These are phyloP conservation scores for Annulohypoxylon maeteangense DNA, from an alignment of 495 filamentous ascomycete genomes.

Conservation along the genomic window DNA sequence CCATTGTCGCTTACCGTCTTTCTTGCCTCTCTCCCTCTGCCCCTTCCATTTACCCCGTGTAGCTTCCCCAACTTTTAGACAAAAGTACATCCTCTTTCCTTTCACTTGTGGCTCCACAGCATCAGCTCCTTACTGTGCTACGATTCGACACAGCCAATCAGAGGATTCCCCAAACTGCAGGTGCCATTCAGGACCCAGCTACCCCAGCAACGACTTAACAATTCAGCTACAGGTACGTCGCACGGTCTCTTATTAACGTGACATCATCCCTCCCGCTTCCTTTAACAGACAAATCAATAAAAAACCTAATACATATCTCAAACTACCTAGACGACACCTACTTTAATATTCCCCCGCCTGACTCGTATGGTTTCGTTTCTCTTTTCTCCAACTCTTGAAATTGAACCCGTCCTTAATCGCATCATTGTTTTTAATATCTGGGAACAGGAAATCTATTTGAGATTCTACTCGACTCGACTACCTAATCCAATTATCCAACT, in stretches of 20 bases:
- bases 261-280: slow-evolving; percentile 20
- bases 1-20: neutral
- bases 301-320: slow-evolving; percentile 17
- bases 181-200: slow-evolving; percentile 10
- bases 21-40: neutral
- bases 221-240: slow-evolving; percentile 19
- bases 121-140: slow-evolving; percentile 10
- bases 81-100: neutral
- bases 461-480: slow-evolving; percentile 1
- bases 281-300: neutral
- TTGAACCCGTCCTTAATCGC: neutral
- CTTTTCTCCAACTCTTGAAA: slow-evolving; percentile 2
- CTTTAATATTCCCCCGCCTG: slow-evolving; percentile 12
- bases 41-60: neutral
- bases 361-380: neutral
- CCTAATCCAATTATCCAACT: slow-evolving; percentile 6
- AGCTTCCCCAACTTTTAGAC: slow-evolving; percentile 12
- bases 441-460: neutral
- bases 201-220: slow-evolving; percentile 15
- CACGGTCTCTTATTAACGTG: slow-evolving; percentile 10
- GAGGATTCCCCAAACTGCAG: neutral
- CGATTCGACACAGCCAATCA: neutral
- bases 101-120: slow-evolving; percentile 7
- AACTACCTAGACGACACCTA: slow-evolving; percentile 3
- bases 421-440: slow-evolving; percentile 3